Base-by-base conservation (phyloP, 345 rosid genomes). In the Populus simonii region DNA sequence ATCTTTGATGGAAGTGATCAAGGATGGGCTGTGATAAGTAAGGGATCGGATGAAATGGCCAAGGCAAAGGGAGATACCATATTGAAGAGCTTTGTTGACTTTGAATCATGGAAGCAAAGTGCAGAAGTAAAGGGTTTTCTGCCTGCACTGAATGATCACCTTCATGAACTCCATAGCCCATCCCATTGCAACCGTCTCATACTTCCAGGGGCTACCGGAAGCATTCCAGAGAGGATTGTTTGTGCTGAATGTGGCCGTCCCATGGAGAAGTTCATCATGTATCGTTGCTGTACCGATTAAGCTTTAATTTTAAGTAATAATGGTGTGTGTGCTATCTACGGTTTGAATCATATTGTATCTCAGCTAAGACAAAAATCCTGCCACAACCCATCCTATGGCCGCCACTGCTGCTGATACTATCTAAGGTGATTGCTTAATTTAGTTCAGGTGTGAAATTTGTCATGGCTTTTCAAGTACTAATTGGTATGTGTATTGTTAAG, bases 181-280 rank as follows among this genome's bases (percentile, higher is more conserved):
- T 83, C 78, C 39, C 94, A 90, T 74, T 92, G 94, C 81, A 85
- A 75, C 84, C 84, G 91, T 17, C 82, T 90, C 66, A 82, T 89
- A 15, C 77, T 90, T 55, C 92, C 92, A 0, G 88, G 84, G 9
- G 79, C 82, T 2, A 71, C 83, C 0, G 91, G 90, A 2, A 55
- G 27, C 13, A 78, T 89, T 51, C 90, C 89, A 5, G 91, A 88
- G 43, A 74, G 53, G 80, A 87, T 92, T 27, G 86, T 85, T 8
- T 92, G 97, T 31, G 85, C 89, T 12, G 92, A 90, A 57, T 92
- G 94, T 15, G 76, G 81, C 17, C 80, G 86, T 5, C 49, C 81
- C 1, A 88, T 90, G 94, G 91, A 92, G 83, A 88, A 86, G 83
- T 88, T 85, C 82, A 74, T 86, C 80, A 86, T 87, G 89, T 92